Conservation (phyloP, 208 protist genomes). For the Acanthamoeba royreba region DNA sequence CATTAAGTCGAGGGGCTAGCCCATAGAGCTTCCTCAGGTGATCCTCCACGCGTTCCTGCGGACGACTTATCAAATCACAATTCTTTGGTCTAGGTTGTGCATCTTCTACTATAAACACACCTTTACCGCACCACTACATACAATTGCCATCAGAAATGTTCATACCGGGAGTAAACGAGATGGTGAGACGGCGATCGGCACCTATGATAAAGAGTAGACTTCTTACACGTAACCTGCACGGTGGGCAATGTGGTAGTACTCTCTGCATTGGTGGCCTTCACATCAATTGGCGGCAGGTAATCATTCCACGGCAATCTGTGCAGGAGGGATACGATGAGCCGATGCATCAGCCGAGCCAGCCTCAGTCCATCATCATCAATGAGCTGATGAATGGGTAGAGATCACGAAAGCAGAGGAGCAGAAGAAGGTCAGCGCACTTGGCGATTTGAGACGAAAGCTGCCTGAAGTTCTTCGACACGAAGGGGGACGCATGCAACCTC, state of each 20-base stretch:
- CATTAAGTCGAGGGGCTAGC: too few species aligned
- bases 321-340: not conserved
- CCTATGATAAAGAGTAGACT: constrained; percentile 28
- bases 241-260: not conserved
- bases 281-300: not conserved
- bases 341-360: too few species aligned
- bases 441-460: not conserved
- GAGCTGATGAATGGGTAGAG: too few species aligned
- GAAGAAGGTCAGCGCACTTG: not conserved
- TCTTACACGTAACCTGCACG: not conserved
- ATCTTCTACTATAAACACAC: not conserved
- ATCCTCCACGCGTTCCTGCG: constrained; percentile 1
- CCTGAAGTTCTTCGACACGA: constrained; percentile 11
- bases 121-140: not conserved
- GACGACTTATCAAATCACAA: not conserved
- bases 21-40: not conserved
- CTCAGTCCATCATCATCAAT: too few species aligned
- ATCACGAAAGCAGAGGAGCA: not conserved
- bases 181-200: not conserved
- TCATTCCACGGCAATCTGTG: not conserved
- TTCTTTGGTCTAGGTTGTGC: not conserved
- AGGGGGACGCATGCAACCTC: not conserved
- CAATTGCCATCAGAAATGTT: not conserved
- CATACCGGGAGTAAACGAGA: not conserved
- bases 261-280: not conserved